A percentile compares a stretch with the other conserved stretches of the same genome.
These are phyloP conservation scores for Wickerhamomyces chaumierensis DNA, from an alignment of 805 yeast genomes.

Conservation along the genomic window DNA sequence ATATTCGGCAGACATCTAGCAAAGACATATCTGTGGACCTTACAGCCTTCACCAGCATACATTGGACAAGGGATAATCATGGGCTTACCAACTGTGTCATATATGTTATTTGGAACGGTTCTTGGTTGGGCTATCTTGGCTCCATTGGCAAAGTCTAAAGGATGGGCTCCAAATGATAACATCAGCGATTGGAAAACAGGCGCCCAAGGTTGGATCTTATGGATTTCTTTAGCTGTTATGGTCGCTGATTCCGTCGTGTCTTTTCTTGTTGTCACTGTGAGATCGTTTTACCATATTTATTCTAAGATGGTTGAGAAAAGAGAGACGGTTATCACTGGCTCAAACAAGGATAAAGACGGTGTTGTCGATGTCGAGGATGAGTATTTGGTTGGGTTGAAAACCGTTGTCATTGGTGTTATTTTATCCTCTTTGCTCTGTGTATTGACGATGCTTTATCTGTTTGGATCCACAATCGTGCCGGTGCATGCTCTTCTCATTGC, in stretches of 20 bases:
- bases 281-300: constrained; percentile 24
- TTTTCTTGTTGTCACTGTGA: constrained; percentile 48
- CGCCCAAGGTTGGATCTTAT: constrained; percentile 94
- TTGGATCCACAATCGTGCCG: constrained; percentile 58
- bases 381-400: constrained; percentile 37
- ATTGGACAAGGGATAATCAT: constrained; percentile 95
- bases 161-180: constrained; percentile 89
- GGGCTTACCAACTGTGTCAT: constrained; percentile 87
- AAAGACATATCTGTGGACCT: constrained; percentile 60
- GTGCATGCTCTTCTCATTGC: constrained; percentile 59
- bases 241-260: constrained; percentile 83
- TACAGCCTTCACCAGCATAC: constrained; percentile 96
- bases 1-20: constrained; percentile 63
- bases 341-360: constrained; percentile 4
- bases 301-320: not conserved
- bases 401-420: constrained; percentile 49
- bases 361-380: constrained; percentile 21
- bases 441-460: constrained; percentile 50
- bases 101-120: constrained; percentile 83
- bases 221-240: constrained; percentile 92
- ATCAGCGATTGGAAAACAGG: constrained; percentile 91
- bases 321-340: not conserved
- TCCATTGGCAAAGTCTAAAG: constrained; percentile 55
- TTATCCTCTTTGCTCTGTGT: constrained; percentile 61
- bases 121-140: constrained; percentile 92